Evolutionary conservation across 768 basidiomycete species (phyloP).

Genomic region (Leucocoprinus sp.): DNA sequence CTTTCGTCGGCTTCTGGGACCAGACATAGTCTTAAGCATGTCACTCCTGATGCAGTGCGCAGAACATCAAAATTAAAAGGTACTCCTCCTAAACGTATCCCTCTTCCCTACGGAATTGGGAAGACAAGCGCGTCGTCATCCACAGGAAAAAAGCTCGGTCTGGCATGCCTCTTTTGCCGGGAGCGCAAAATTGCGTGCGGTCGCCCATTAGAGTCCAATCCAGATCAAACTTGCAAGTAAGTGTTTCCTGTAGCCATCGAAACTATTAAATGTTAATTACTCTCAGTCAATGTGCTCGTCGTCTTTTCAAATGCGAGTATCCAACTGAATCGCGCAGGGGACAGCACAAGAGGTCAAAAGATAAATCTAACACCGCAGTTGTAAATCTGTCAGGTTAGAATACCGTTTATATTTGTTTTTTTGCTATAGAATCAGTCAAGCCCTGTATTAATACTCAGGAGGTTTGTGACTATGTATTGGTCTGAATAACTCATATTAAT

Average conservation of each 20-base stretch:
- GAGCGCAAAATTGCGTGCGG: conserved; percentile 14
- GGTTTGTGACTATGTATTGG: too few species aligned
- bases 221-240: conserved; percentile 11
- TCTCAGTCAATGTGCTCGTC: conserved; percentile 9
- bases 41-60: neutral
- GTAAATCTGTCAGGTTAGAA: too few species aligned
- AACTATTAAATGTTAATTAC: neutral
- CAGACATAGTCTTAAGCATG: neutral
- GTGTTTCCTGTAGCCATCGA: neutral
- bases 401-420: too few species aligned
- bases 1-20: neutral
- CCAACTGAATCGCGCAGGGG: conserved; percentile 7
- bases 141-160: conserved; percentile 5
- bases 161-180: conserved; percentile 12
- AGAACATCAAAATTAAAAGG: neutral
- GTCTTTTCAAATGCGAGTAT: conserved; percentile 10
- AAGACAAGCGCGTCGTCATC: neutral
- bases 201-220: conserved; percentile 4
- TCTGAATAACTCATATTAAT: too few species aligned
- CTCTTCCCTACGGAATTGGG: neutral
- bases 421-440: too few species aligned
- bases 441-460: too few species aligned
- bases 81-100: conserved; percentile 2
- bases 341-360: conserved; percentile 8
- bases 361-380: neutral